Percentiles rank a stretch among this genome's conserved stretches.
These are phyloP conservation scores for Lactarius deliciosus DNA, from an alignment of 768 basidiomycete genomes.

Conservation along the genomic window DNA sequence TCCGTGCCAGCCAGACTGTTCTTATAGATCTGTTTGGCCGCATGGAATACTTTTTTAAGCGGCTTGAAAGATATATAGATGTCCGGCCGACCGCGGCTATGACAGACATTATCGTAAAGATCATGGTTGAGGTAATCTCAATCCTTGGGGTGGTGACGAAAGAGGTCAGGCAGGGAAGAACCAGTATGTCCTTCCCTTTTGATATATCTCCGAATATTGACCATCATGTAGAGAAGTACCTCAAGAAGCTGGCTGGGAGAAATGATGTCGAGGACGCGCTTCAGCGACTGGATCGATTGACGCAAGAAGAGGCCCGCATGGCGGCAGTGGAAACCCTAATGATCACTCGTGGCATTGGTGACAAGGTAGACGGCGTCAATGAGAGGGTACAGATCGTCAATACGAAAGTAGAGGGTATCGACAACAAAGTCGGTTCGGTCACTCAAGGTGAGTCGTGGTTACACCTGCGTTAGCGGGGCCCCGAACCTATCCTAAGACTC, in stretches of 20 bases:
- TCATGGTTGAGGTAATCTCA: too few species aligned
- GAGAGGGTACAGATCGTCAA: too few species aligned
- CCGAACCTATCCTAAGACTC: background rate
- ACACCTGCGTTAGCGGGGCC: background rate
- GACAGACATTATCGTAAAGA: too few species aligned
- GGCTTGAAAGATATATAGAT: too few species aligned
- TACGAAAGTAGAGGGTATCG: too few species aligned
- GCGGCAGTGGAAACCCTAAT: background rate
- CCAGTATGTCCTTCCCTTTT: background rate
- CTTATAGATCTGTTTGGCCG: too few species aligned
- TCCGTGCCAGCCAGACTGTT: too few species aligned
- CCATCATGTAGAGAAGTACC: background rate
- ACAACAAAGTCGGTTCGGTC: background rate
- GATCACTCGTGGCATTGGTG: background rate
- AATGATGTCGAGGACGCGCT: background rate
- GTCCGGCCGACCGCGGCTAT: too few species aligned
- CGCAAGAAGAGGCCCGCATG: background rate
- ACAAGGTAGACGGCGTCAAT: too few species aligned
- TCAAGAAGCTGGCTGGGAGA: background rate
- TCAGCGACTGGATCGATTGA: background rate
- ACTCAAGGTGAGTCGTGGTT: background rate
- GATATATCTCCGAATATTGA: background rate
- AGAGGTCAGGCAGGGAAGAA: background rate
- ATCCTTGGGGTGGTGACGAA: too few species aligned
- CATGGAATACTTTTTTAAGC: too few species aligned